Evolutionary conservation across 148 eudicot genomes (phyloP).

Genomic region (Amaranthus palmeri): DNA sequence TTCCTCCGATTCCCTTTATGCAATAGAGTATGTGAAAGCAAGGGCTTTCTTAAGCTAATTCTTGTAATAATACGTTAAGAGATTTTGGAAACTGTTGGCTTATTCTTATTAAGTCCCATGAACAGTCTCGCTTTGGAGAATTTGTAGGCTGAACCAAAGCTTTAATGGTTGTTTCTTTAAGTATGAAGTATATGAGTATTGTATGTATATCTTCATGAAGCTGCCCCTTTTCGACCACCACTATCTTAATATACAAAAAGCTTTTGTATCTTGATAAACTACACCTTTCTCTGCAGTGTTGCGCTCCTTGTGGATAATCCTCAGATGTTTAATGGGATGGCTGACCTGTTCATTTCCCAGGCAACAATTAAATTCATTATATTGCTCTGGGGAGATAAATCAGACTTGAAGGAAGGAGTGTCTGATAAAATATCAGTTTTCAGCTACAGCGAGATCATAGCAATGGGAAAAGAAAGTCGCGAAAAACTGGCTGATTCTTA

Average conservation of each 20-base stretch:
- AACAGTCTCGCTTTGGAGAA: neutral
- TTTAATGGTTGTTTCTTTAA: neutral
- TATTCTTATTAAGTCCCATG: neutral
- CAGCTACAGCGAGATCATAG: constrained; percentile 61
- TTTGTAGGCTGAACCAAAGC: neutral
- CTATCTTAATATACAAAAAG: neutral
- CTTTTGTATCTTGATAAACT: constrained; percentile 4
- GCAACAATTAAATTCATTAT: constrained; percentile 63
- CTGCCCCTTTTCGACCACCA: neutral
- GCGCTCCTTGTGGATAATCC: constrained; percentile 86
- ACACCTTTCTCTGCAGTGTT: constrained; percentile 45
- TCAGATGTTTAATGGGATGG: constrained; percentile 56
- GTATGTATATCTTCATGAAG: neutral
- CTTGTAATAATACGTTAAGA: neutral
- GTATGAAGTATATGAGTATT: neutral
- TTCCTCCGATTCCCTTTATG: neutral
- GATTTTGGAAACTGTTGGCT: neutral
- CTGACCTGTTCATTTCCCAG: constrained; percentile 41
- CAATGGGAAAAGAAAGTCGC: constrained; percentile 69
- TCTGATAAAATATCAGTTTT: constrained; percentile 43
- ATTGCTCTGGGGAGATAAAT: constrained; percentile 88
- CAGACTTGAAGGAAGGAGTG: constrained; percentile 36
- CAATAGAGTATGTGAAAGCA: neutral
- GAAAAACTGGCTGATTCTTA: constrained; percentile 44
- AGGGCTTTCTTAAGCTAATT: neutral